Evolutionary conservation across 1,139 yeast genomes (phyloP).

Genomic region (Yamadazyma blattariae): DNA sequence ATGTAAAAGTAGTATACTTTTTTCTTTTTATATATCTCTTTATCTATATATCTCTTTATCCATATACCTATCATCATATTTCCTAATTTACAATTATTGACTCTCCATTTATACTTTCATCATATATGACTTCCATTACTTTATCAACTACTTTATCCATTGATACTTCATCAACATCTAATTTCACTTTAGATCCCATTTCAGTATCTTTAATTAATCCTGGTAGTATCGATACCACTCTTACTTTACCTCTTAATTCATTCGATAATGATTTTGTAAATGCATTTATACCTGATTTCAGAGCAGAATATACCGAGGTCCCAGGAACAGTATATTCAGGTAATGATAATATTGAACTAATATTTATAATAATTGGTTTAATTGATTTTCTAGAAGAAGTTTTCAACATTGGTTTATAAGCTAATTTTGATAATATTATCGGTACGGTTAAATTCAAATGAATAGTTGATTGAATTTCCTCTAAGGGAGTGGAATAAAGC

Average conservation of each 20-base stretch:
- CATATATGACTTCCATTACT: slow-evolving; percentile 26
- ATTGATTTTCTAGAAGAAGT: slow-evolving; percentile 1
- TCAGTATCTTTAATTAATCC: slow-evolving; percentile 73
- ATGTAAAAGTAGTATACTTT: slow-evolving; percentile 3
- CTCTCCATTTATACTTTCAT: slow-evolving; percentile 39
- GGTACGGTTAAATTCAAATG: slow-evolving; percentile 66
- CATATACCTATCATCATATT: too few species aligned
- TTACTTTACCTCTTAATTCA: slow-evolving; percentile 53
- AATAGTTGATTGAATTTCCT: slow-evolving; percentile 48
- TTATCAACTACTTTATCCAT: slow-evolving; percentile 26
- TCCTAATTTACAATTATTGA: slow-evolving; percentile 15
- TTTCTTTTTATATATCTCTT: background rate
- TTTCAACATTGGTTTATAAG: slow-evolving; percentile 48
- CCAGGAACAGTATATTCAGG: slow-evolving; percentile 49
- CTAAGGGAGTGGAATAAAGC: slow-evolving; percentile 41
- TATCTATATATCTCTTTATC: background rate
- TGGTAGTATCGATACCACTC: slow-evolving; percentile 70
- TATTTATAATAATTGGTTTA: slow-evolving; percentile 48
- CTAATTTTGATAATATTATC: slow-evolving; percentile 51
- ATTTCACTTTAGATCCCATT: slow-evolving; percentile 50
- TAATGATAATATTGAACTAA: slow-evolving; percentile 68
- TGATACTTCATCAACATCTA: slow-evolving; percentile 17
- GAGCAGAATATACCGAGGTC: slow-evolving; percentile 72
- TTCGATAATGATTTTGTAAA: slow-evolving; percentile 61
- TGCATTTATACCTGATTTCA: slow-evolving; percentile 75